Conservation (phyloP, 768 basidiomycete species). For the Phanerochaete carnosa region DNA sequence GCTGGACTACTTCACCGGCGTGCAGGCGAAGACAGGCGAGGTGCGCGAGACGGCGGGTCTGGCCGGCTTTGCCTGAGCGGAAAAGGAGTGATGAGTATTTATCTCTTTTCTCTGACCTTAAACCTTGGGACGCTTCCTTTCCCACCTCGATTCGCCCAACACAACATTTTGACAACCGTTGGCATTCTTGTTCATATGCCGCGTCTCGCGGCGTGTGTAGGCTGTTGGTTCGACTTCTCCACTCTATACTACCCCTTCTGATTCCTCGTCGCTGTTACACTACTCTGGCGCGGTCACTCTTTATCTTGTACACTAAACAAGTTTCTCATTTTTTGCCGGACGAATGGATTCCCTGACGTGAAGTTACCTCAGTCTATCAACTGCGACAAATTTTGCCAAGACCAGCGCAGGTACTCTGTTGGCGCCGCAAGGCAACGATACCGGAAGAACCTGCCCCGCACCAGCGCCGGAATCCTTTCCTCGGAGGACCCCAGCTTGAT, state of each 20-base stretch:
- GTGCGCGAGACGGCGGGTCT: conserved; percentile 27
- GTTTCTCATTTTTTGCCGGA: not conserved
- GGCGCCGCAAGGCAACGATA: too few relatives aligned
- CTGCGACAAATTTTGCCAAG: too few relatives aligned
- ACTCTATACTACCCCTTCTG: not conserved
- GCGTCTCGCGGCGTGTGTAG: not conserved
- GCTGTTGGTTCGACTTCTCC: not conserved
- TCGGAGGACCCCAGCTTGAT: too few relatives aligned
- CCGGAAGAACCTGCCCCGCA: too few relatives aligned
- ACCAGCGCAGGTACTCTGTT: too few relatives aligned
- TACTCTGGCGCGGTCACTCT: not conserved
- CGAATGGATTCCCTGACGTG: not conserved
- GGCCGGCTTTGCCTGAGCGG: conserved; percentile 5
- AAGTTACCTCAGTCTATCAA: too few relatives aligned
- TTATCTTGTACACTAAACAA: not conserved
- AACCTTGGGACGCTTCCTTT: not conserved
- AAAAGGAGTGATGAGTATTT: not conserved
- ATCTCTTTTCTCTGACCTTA: not conserved
- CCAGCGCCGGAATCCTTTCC: too few relatives aligned
- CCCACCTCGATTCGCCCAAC: not conserved
- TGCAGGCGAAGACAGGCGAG: conserved; percentile 44
- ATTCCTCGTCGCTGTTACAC: not conserved
- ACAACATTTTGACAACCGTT: not conserved
- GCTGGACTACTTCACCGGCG: conserved; percentile 63
- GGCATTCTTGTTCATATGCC: not conserved